A percentile compares a stretch with the other conserved stretches of the same genome.
phyloP scores from a whole-genome alignment of 192 early-diverging fungal species.

The Phlyctochytrium planicorne region DNA sequence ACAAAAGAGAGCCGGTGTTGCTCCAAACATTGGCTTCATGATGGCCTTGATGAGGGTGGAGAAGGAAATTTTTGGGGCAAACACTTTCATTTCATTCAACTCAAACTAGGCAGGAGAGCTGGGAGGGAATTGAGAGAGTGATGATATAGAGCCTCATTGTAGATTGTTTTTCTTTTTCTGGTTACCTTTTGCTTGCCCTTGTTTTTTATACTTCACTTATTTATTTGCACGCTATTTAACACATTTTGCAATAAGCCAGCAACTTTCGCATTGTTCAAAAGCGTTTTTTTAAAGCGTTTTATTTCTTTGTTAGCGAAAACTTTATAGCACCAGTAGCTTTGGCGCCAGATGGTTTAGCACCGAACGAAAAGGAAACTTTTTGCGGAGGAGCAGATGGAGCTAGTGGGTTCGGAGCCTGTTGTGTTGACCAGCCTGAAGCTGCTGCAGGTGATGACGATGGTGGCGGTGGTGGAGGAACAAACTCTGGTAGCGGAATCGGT shows the following conservation, averaged over 20 bases:
- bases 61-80: slow-evolving; percentile 51
- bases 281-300: too few relatives aligned
- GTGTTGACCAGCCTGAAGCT: not conserved
- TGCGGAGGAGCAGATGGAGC: too few relatives aligned
- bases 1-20: slow-evolving; percentile 62
- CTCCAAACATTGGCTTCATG: slow-evolving; percentile 78
- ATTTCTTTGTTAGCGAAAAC: not conserved
- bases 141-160: too few relatives aligned
- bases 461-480: not conserved
- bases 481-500: not conserved
- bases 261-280: too few relatives aligned
- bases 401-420: not conserved
- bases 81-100: slow-evolving; percentile 18
- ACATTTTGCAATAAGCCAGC: too few relatives aligned
- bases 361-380: not conserved
- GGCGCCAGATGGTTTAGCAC: not conserved
- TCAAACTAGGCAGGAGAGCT: too few relatives aligned
- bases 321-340: not conserved
- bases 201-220: too few relatives aligned
- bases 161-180: too few relatives aligned
- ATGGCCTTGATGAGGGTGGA: slow-evolving; percentile 68
- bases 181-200: too few relatives aligned
- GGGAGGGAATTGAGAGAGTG: too few relatives aligned
- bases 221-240: too few relatives aligned
- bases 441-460: not conserved